A percentile compares a stretch with the other conserved stretches of the same genome.
Evolutionary conservation across 1,284 basidiomycete genomes (phyloP).

Genomic region (Papiliotrema terrestris): DNA sequence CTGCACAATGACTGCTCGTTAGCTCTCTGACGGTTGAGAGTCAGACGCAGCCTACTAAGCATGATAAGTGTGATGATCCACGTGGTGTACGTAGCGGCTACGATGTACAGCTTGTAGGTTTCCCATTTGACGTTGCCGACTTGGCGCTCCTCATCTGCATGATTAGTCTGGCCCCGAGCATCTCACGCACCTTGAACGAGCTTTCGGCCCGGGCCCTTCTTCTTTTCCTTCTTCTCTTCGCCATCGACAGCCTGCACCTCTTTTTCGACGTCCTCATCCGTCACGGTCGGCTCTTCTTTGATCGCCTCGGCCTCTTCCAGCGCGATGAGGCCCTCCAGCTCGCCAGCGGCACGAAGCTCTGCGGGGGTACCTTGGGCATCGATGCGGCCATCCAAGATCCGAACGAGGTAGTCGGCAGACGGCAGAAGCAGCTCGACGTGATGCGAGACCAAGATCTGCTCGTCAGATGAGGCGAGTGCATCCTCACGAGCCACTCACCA

Average conservation of each 20-base stretch:
- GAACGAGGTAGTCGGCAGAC: constrained; percentile 60
- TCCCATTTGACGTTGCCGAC: constrained; percentile 71
- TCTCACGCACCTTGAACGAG: constrained; percentile 36
- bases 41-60: constrained; percentile 20
- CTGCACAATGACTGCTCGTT: constrained; percentile 45
- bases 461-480: not conserved
- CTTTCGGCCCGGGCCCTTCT: constrained; percentile 40
- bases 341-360: constrained; percentile 56
- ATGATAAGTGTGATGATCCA: constrained; percentile 40
- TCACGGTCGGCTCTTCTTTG: constrained; percentile 50
- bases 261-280: constrained; percentile 52
- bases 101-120: constrained; percentile 73
- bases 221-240: constrained; percentile 42
- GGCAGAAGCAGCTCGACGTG: constrained; percentile 71
- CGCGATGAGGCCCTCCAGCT: constrained; percentile 50
- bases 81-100: constrained; percentile 45
- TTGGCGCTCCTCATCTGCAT: constrained; percentile 56
- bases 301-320: constrained; percentile 52
- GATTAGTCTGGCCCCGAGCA: not conserved
- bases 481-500: constrained; percentile 43
- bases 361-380: constrained; percentile 59
- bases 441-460: constrained; percentile 73
- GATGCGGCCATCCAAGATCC: constrained; percentile 61
- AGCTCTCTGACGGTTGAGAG: constrained; percentile 15
- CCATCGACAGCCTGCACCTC: constrained; percentile 38